These are phyloP conservation scores for Westerdykella ornata DNA, from an alignment of 2,329 filamentous ascomycete genomes.

Conservation along the genomic window DNA sequence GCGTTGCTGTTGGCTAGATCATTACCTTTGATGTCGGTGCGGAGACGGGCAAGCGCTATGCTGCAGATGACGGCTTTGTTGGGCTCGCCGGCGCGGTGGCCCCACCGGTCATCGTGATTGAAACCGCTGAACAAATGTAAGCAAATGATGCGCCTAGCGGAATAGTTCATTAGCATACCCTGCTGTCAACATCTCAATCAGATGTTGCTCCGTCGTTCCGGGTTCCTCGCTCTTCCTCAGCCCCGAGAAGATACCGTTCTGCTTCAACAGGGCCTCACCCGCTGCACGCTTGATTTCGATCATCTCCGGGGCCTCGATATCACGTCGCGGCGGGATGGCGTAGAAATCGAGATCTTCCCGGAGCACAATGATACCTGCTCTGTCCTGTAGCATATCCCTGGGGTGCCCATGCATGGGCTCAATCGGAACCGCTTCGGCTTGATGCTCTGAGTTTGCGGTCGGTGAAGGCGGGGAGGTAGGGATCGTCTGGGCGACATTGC, in stretches of 20 bases:
- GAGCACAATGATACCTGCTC: slow-evolving; percentile 93
- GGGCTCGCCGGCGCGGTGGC: slow-evolving; percentile 92
- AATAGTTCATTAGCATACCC: slow-evolving; percentile 56
- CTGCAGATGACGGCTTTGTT: slow-evolving; percentile 99
- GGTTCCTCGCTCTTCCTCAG: slow-evolving; percentile 91
- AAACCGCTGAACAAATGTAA: slow-evolving; percentile 62
- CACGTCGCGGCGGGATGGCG: slow-evolving; percentile 76
- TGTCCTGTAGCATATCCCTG: slow-evolving; percentile 72
- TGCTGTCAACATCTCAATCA: slow-evolving; percentile 98
- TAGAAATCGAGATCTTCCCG: slow-evolving; percentile 97
- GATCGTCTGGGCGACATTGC: slow-evolving; percentile 92
- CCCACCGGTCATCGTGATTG: slow-evolving; percentile 92
- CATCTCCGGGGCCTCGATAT: slow-evolving; percentile 86
- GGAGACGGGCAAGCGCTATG: slow-evolving; percentile 82
- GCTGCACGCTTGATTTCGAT: slow-evolving; percentile 92
- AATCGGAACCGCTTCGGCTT: slow-evolving; percentile 54
- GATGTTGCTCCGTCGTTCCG: slow-evolving; percentile 92
- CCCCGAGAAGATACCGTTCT: slow-evolving; percentile 94
- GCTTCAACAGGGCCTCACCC: slow-evolving; percentile 74
- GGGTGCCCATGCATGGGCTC: slow-evolving; percentile 66
- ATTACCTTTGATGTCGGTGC: slow-evolving; percentile 80
- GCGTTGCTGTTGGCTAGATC: slow-evolving; percentile 66
- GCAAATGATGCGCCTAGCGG: slow-evolving; percentile 4
- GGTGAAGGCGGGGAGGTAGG: slow-evolving; percentile 64
- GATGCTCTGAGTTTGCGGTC: slow-evolving; percentile 38